phyloP scores from a whole-genome alignment of 2,329 filamentous ascomycete genomes.

The Cordyceps cateniannulata region DNA sequence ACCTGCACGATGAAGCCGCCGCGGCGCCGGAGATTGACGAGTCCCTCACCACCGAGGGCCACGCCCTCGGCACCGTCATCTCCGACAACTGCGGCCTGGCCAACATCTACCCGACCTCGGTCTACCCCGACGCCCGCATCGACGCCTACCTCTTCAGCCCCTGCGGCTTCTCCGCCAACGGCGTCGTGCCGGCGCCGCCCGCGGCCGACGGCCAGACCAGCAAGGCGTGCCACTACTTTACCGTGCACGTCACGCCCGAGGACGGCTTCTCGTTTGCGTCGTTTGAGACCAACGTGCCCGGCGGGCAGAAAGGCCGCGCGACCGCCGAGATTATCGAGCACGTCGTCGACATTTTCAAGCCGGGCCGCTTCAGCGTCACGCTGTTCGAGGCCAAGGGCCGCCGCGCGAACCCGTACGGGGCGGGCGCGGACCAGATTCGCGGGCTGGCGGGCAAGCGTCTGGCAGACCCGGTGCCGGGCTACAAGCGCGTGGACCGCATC shows the following conservation, averaged over 20 bases:
- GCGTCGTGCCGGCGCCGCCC: slow-evolving; percentile 75
- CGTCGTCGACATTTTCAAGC: slow-evolving; percentile 92
- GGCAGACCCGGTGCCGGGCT: slow-evolving; percentile 78
- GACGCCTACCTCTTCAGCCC: slow-evolving; percentile 96
- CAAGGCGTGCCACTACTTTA: slow-evolving; percentile 81
- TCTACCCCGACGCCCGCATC: slow-evolving; percentile 87
- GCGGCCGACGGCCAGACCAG: slow-evolving; percentile 39
- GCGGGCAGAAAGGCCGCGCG: slow-evolving; percentile 77
- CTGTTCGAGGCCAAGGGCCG: slow-evolving; percentile 81
- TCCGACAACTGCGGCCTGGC: slow-evolving; percentile 85
- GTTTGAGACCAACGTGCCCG: slow-evolving; percentile 96
- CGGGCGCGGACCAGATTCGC: slow-evolving; percentile 33
- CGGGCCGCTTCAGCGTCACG: slow-evolving; percentile 95
- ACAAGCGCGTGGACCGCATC: slow-evolving; percentile 85
- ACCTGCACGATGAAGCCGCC: slow-evolving; percentile 45
- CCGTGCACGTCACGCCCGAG: slow-evolving; percentile 95
- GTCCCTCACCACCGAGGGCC: slow-evolving; percentile 84
- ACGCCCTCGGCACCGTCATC: slow-evolving; percentile 86
- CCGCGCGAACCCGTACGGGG: slow-evolving; percentile 35
- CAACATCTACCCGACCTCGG: slow-evolving; percentile 76
- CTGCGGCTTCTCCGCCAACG: slow-evolving; percentile 96
- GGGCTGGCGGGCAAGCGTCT: slow-evolving; percentile 38
- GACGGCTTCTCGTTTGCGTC: slow-evolving; percentile 95
- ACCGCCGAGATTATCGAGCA: slow-evolving; percentile 89
- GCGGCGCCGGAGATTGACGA: slow-evolving; percentile 55